Conservation (phyloP, 306 rosid genomes). For the Casuarina glauca region DNA sequence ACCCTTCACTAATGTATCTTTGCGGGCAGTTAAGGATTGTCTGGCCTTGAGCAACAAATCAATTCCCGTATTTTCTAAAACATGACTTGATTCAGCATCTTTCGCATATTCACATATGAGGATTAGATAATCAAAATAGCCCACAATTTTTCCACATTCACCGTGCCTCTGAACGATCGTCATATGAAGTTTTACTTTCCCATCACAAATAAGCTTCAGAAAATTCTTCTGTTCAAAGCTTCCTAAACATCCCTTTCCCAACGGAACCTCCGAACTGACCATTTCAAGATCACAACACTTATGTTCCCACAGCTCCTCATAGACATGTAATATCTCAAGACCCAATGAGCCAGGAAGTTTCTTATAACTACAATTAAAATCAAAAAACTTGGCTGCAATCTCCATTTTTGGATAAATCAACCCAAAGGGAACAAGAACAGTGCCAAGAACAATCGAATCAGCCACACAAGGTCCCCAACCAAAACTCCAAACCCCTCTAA, state of each 20-base stretch:
- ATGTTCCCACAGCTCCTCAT: slow-evolving; percentile 52
- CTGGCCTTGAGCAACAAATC: no score
- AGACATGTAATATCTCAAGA: no score
- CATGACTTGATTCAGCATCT: neutral
- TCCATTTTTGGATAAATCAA: slow-evolving; percentile 78
- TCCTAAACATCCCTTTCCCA: slow-evolving; percentile 9
- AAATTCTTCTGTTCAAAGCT: slow-evolving; percentile 32
- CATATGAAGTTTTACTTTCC: slow-evolving; percentile 41
- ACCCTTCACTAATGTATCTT: no score
- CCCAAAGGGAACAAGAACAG: slow-evolving; percentile 75
- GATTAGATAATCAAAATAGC: slow-evolving; percentile 45
- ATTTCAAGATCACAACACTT: slow-evolving; percentile 67
- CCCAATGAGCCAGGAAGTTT: neutral
- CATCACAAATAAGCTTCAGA: slow-evolving; percentile 38
- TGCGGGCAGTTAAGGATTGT: no score
- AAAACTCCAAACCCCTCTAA: slow-evolving; percentile 40
- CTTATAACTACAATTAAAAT: slow-evolving; percentile 19
- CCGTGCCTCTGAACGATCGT: slow-evolving; percentile 40
- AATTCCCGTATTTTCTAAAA: no score
- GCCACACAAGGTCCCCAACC: slow-evolving; percentile 73
- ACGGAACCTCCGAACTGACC: slow-evolving; percentile 33
- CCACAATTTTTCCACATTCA: slow-evolving; percentile 28
- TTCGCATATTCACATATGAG: slow-evolving; percentile 39
- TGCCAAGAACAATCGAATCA: slow-evolving; percentile 63
- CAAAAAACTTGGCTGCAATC: slow-evolving; percentile 26